phyloP scores from a whole-genome alignment of 2,329 filamentous ascomycete species.

The Rugonectria rugulosa region DNA sequence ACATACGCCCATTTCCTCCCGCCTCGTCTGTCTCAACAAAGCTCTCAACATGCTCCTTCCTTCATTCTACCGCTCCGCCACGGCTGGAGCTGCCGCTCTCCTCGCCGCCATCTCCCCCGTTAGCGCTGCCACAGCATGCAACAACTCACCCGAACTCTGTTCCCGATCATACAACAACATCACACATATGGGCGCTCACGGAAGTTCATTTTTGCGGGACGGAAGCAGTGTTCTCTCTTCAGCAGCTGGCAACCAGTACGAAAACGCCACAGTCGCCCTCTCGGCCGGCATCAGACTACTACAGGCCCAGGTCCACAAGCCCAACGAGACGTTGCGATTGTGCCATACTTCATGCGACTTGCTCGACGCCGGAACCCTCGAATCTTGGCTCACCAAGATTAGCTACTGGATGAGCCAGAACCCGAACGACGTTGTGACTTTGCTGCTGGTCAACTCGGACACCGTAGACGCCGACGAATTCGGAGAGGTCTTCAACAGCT shows the following conservation, averaged over 20 bases:
- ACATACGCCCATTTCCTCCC: not conserved
- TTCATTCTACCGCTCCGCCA: constrained; percentile 30
- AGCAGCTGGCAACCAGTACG: constrained; percentile 75
- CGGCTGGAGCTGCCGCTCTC: constrained; percentile 30
- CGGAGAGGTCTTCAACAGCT: constrained; percentile 59
- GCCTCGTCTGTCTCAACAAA: not conserved
- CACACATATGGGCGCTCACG: constrained; percentile 80
- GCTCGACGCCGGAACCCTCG: constrained; percentile 72
- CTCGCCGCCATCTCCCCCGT: constrained; percentile 32
- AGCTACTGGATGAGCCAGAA: constrained; percentile 74
- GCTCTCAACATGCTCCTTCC: constrained; percentile 29
- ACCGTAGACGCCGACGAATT: constrained; percentile 62
- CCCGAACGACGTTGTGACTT: constrained; percentile 77
- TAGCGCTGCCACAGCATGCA: constrained; percentile 64
- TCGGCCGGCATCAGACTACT: constrained; percentile 75
- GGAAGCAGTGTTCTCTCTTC: constrained; percentile 67
- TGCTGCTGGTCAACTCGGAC: constrained; percentile 77
- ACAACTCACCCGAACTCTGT: constrained; percentile 82
- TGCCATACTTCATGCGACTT: constrained; percentile 75
- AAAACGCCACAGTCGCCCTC: constrained; percentile 75
- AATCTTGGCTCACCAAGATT: constrained; percentile 69
- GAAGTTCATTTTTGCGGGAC: constrained; percentile 76
- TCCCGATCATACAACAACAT: constrained; percentile 75
- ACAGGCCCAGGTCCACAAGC: constrained; percentile 74
- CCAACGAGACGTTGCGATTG: constrained; percentile 65